These are phyloP conservation scores for Penicillium taxi DNA, from an alignment of 495 filamentous ascomycete species.

Conservation along the genomic window DNA sequence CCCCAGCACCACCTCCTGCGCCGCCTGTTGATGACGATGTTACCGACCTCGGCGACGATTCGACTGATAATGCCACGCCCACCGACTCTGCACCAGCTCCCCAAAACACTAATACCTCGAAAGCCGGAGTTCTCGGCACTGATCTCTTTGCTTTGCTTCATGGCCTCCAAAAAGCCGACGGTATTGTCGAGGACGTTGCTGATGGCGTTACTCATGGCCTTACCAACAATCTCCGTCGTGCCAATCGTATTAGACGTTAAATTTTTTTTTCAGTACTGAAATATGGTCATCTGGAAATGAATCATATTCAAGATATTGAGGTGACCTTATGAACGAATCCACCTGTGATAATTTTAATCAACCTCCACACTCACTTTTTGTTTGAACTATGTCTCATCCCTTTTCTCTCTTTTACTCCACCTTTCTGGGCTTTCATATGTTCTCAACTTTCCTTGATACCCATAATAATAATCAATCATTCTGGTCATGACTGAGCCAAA, in stretches of 20 bases:
- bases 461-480: too few relatives aligned
- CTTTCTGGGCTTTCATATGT: slow-evolving; percentile 5
- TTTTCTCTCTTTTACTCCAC: slow-evolving; percentile 1
- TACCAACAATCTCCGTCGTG: slow-evolving; percentile 11
- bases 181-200: not conserved
- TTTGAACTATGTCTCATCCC: not conserved
- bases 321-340: too few relatives aligned
- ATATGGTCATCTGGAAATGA: too few relatives aligned
- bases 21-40: not conserved
- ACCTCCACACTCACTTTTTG: not conserved
- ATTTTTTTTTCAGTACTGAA: not conserved
- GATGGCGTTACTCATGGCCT: slow-evolving; percentile 7
- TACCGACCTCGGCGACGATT: not conserved
- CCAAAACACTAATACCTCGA: not conserved
- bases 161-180: slow-evolving; percentile 15
- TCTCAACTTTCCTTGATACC: slow-evolving; percentile 12
- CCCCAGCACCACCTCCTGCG: not conserved
- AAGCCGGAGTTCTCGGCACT: slow-evolving; percentile 9
- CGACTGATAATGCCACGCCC: not conserved
- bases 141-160: slow-evolving; percentile 16
- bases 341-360: not conserved
- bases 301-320: too few relatives aligned
- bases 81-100: not conserved
- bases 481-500: too few relatives aligned
- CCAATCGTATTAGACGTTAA: slow-evolving; percentile 8